Evolutionary conservation across 495 filamentous ascomycete species (phyloP).

Genomic region (Clavariopsis aquatica): DNA sequence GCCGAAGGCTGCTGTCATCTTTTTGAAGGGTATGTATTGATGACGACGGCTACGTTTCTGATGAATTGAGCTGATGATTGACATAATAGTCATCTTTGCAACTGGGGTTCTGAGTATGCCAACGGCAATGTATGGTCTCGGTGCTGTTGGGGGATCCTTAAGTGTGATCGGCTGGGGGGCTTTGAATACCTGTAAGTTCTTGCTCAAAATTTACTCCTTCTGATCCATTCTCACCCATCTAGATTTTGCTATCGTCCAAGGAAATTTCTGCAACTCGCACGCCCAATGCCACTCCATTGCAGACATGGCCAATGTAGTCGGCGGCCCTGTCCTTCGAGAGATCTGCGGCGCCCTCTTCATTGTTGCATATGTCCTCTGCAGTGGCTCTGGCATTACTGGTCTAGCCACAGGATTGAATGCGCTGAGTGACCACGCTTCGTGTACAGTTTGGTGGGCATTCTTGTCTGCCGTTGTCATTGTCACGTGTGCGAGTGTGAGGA

Average conservation of each 20-base stretch:
- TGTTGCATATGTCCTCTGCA: conserved; percentile 71
- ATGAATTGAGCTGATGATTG: background rate
- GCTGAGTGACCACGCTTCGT: conserved; percentile 63
- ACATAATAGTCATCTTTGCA: conserved; percentile 26
- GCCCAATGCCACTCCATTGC: conserved; percentile 71
- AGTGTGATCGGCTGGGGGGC: conserved; percentile 50
- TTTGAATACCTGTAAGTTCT: conserved; percentile 45
- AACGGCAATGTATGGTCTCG: conserved; percentile 48
- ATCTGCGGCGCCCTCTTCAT: conserved; percentile 63
- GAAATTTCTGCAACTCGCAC: conserved; percentile 70
- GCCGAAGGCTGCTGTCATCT: conserved; percentile 59
- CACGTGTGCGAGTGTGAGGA: conserved; percentile 64
- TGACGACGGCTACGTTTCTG: no score
- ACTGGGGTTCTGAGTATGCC: conserved; percentile 40
- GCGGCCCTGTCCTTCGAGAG: conserved; percentile 64
- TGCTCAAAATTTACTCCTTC: background rate
- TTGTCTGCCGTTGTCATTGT: conserved; percentile 66
- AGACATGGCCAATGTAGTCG: conserved; percentile 67
- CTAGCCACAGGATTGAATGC: conserved; percentile 71
- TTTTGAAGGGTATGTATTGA: conserved; percentile 49
- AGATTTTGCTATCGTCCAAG: conserved; percentile 45
- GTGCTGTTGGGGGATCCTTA: conserved; percentile 47
- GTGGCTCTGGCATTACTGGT: conserved; percentile 71
- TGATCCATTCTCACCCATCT: background rate
- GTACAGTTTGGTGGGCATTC: conserved; percentile 67